These are phyloP conservation scores for Vigna nakashimae DNA, from an alignment of 306 rosid species.

Conservation along the genomic window DNA sequence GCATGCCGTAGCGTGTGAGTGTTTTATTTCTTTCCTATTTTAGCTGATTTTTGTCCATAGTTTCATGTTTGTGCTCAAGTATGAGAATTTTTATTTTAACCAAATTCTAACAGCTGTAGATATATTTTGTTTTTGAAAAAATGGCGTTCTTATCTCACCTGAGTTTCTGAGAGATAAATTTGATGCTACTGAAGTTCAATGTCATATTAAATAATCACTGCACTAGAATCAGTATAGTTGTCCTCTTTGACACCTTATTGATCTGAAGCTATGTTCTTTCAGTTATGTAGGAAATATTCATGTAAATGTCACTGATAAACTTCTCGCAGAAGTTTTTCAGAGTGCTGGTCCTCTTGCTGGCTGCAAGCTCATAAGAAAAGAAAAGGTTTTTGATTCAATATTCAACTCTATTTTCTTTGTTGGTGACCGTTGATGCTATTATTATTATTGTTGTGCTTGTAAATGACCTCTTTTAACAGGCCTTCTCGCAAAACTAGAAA, in stretches of 20 bases:
- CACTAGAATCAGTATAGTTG: conserved; percentile 23
- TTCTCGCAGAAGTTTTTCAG: conserved; percentile 73
- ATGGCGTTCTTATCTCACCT: conserved; percentile 16
- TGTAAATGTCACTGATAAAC: conserved; percentile 66
- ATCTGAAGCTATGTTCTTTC: conserved; percentile 46
- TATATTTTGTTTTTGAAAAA: conserved; percentile 18
- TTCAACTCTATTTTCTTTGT: conserved; percentile 37
- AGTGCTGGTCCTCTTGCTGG: conserved; percentile 72
- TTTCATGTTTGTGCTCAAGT: conserved; percentile 16
- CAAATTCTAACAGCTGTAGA: background rate
- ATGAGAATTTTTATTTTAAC: background rate
- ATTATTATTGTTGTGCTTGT: background rate
- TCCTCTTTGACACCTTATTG: conserved; percentile 32
- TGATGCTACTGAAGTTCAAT: conserved; percentile 30
- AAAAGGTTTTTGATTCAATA: conserved; percentile 58
- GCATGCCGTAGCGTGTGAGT: conserved; percentile 72
- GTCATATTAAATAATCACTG: conserved; percentile 15
- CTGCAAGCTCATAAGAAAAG: conserved; percentile 69
- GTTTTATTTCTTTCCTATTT: conserved; percentile 38
- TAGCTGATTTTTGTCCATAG: conserved; percentile 9
- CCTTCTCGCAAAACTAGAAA: conserved; percentile 12
- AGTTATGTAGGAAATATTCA: conserved; percentile 75
- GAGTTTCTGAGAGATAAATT: conserved; percentile 28
- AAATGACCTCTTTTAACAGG: conserved; percentile 12
- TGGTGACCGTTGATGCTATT: background rate